Evolutionary conservation across 495 filamentous ascomycete species (phyloP), one percentile per base, ranked within the genome.

Genomic region (Aspergillus ellipticus): DNA sequence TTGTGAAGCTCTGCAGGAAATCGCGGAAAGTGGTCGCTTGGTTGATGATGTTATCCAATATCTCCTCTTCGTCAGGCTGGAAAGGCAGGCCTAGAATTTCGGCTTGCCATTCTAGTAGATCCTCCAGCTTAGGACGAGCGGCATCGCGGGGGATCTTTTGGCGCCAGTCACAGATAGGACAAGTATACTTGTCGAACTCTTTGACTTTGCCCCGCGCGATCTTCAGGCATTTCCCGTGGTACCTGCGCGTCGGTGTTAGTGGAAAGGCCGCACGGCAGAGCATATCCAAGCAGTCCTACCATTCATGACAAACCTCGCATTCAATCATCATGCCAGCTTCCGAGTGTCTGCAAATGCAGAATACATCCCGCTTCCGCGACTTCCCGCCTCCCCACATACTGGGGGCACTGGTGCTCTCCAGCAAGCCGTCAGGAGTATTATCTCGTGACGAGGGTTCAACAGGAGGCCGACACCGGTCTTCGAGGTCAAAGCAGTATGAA

Each of bases 291-390:
- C 21, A 54, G 22, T 37, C 85, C 71, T 72, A 92, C 94, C 94
- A 99, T 74, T 99, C 94, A 60, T 96, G 92, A 70, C 94, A 99
- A 31, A 96, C 76, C 69, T 96, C 93, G 72, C 94, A 99, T 67
- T 99, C 94, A 60, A 99, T 96, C 94, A 99, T 99, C 88, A 97
- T 93, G 20, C 94, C 94, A 33, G 93, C 90, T 69, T 99, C 94
- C 16, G 87, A 85, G 55, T 86, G 86, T 53, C 94, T 85, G 71
- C 94, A 99, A 62, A 99, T 96, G 72, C 94, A 99, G 71, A 97
- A 99, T 3, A 97, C 92, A 69, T 97, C 92, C 39, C 89, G 78
- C 51, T 77, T 75, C 31, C 69, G 68, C 48, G 79, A 81, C 51
- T 78, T 78, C 28, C 67, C 70, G 51, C 73, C 71, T 55, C 73